Evolutionary conservation across 495 filamentous ascomycete species (phyloP), one percentile per base, ranked within the genome.

Genomic region (Penicillium daleae): DNA sequence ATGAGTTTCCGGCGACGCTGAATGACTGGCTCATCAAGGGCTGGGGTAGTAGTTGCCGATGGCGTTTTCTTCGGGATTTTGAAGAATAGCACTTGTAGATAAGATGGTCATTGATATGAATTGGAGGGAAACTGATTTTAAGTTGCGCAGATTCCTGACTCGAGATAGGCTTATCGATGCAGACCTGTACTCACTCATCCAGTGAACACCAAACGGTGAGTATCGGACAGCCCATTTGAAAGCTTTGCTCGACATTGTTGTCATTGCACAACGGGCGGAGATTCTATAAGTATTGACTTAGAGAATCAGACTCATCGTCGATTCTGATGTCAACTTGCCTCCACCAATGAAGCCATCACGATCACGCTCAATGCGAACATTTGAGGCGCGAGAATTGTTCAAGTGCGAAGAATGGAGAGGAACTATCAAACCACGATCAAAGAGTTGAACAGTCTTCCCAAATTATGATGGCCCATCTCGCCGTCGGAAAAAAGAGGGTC

Each of bases 11-110:
- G 6, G 65, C 71, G 55, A 76, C 56, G n/a, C 73, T 80, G 6
- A 84, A 87, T 68, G 71, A 68, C 2, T 89, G 82, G 71, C 69
- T 74, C 56, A 50, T 74, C 50, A 80, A 84, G 58, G 83, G 75
- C 2, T 87, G 81, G 82, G 61, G 54, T 7, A 48, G 32, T 7
- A 29, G 52, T 29, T 35, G 51, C 26, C 51, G 51, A 29, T 63
- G 61, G 61, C 44, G 54, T 2, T 63, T 63, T 31, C 29, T 63
- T 19, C 24, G 51, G 9, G 56, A 59, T 59, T 50, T 50, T 15
- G 37, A 50, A 40, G 42, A 24, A 21, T 46, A 22, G 5, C 5
- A 19, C 42, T 13, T 32, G 49, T 52, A 52, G 22, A 52, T 52
- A 52, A 52, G 42, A 13, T 21, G 19, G 10, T 46, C 8, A 13